phyloP scores from a whole-genome alignment of 2,329 filamentous ascomycete genomes.

The Sporothrix phasma region DNA sequence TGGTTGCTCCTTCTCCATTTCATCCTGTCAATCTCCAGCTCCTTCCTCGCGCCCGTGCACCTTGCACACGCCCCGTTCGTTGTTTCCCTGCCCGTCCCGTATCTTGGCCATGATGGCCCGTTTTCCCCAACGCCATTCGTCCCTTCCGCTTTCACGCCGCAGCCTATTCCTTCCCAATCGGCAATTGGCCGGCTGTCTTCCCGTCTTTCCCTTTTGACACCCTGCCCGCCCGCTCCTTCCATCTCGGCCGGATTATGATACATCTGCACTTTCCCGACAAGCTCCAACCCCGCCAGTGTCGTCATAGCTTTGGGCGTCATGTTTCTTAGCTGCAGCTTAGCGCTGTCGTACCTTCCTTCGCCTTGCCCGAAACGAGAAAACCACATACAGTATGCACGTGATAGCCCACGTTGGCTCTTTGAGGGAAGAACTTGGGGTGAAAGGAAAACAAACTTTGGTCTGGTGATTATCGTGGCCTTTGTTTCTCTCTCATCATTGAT shows the following conservation, averaged over 20 bases:
- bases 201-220: background rate
- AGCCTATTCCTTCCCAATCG: background rate
- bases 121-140: background rate
- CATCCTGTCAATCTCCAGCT: background rate
- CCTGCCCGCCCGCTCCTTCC: background rate
- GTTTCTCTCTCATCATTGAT: background rate
- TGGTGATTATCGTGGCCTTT: background rate
- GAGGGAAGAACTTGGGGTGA: background rate
- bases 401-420: background rate
- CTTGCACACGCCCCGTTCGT: background rate
- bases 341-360: background rate
- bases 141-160: too few relatives aligned
- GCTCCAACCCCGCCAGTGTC: constrained; percentile 15
- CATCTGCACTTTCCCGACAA: background rate
- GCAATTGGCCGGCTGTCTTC: background rate
- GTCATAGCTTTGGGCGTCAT: constrained; percentile 16
- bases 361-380: constrained; percentile 1
- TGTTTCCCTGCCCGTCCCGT: constrained; percentile 4
- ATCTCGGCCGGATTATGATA: background rate
- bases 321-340: background rate
- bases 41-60: background rate
- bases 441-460: background rate
- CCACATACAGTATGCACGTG: background rate
- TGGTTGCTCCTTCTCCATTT: background rate
- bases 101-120: background rate